Conservation (phyloP, 2,329 filamentous ascomycete genomes). For the Ampelomyces quisqualis region DNA sequence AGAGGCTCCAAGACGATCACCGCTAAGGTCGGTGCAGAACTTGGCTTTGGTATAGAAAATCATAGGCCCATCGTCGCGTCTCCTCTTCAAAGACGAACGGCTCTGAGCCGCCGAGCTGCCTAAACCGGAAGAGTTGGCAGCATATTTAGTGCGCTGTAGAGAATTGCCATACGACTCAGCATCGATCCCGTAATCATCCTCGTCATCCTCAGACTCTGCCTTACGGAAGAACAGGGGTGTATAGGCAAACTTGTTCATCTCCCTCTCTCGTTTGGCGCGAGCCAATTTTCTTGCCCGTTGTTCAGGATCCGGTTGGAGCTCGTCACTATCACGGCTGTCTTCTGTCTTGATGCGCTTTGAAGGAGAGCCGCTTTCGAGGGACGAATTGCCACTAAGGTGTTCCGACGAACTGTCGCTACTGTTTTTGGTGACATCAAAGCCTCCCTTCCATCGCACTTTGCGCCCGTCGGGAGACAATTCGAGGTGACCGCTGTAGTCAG, state of each 20-base stretch:
- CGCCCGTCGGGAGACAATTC: slow-evolving; percentile 75
- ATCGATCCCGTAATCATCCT: slow-evolving; percentile 39
- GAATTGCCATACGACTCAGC: slow-evolving; percentile 33
- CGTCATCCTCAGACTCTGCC: slow-evolving; percentile 46
- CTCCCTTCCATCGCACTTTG: slow-evolving; percentile 78
- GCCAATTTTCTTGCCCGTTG: slow-evolving; percentile 20
- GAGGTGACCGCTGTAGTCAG: slow-evolving; percentile 70
- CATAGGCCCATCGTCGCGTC: slow-evolving; percentile 68
- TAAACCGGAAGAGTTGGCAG: slow-evolving; percentile 46
- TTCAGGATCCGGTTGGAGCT: slow-evolving; percentile 18
- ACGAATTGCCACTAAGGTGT: slow-evolving; percentile 49
- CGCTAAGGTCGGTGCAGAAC: slow-evolving; percentile 79
- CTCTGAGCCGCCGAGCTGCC: slow-evolving; percentile 51
- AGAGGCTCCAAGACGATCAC: slow-evolving; percentile 51
- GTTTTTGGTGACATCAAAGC: slow-evolving; percentile 62
- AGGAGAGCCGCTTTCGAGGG: slow-evolving; percentile 47
- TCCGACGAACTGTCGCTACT: slow-evolving; percentile 60
- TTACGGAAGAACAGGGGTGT: slow-evolving; percentile 52
- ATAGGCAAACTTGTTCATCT: slow-evolving; percentile 45
- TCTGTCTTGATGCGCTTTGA: slow-evolving; percentile 28
- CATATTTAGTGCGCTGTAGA: slow-evolving; percentile 26
- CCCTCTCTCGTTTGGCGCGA: slow-evolving; percentile 22
- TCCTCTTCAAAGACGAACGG: slow-evolving; percentile 51
- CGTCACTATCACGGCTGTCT: slow-evolving; percentile 22
- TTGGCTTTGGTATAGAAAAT: slow-evolving; percentile 80